phyloP scores from a whole-genome alignment of 2,329 filamentous ascomycete genomes.

The Biscogniauxia sp. region DNA sequence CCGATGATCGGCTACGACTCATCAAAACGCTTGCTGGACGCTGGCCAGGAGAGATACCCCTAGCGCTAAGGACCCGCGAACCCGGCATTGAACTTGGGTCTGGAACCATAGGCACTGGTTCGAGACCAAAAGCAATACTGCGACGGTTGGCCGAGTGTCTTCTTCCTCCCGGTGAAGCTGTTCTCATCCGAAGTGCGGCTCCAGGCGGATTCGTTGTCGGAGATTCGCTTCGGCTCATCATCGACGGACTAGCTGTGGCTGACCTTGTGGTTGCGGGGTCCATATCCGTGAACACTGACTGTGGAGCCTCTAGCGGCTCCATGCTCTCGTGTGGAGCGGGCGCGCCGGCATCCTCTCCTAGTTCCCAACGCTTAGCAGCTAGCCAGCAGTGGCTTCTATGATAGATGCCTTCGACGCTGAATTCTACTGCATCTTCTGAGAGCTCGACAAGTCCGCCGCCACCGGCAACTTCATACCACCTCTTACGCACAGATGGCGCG shows the following conservation, averaged over 20 bases:
- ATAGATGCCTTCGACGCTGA: constrained; percentile 35
- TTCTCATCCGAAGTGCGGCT: constrained; percentile 25
- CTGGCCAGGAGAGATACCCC: constrained; percentile 22
- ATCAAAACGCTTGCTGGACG: constrained; percentile 27
- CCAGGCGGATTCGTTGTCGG: constrained; percentile 26
- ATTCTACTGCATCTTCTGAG: constrained; percentile 56
- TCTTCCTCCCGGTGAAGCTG: constrained; percentile 26
- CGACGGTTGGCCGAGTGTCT: constrained; percentile 28
- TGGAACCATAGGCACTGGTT: constrained; percentile 28
- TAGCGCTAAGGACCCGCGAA: constrained; percentile 27
- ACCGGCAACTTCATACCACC: constrained; percentile 74
- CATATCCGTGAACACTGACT: constrained; percentile 32
- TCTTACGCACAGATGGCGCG: constrained; percentile 60
- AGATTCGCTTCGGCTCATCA: constrained; percentile 29
- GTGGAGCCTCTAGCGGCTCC: constrained; percentile 30
- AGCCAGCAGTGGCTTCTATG: constrained; percentile 36
- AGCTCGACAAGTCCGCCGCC: constrained; percentile 56
- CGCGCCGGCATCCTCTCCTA: constrained; percentile 23
- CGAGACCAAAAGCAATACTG: constrained; percentile 33
- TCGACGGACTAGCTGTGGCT: constrained; percentile 20
- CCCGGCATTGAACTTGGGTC: constrained; percentile 18
- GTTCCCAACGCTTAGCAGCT: constrained; percentile 34
- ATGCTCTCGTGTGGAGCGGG: constrained; percentile 23
- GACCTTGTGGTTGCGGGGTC: constrained; percentile 23
- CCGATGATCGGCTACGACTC: constrained; percentile 31